Conservation (phyloP, 1,284 basidiomycete species). For the Heterobasidion irregulare region DNA sequence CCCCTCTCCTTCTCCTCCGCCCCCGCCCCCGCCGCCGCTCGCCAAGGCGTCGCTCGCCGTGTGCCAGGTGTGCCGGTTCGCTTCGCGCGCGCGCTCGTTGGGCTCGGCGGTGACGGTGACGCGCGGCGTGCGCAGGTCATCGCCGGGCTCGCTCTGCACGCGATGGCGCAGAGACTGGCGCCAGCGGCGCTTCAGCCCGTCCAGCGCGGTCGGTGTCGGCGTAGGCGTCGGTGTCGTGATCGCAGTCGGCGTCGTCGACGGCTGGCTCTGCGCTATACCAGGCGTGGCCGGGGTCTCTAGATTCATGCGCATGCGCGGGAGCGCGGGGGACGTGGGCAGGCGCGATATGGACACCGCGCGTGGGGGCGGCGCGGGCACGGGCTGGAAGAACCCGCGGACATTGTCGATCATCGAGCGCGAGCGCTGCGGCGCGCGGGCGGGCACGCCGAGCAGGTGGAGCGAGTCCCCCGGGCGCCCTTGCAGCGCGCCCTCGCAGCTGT, state of each 20-base stretch:
- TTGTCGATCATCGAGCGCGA: slow-evolving; percentile 42
- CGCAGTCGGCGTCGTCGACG: background rate
- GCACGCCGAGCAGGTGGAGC: slow-evolving; percentile 14
- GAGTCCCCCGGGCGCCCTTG: slow-evolving; percentile 18
- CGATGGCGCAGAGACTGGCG: slow-evolving; percentile 38
- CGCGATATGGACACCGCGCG: slow-evolving; percentile 21
- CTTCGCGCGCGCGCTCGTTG: too few relatives aligned
- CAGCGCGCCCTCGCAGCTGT: too few relatives aligned
- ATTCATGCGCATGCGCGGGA: slow-evolving; percentile 4
- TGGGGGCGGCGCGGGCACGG: slow-evolving; percentile 19
- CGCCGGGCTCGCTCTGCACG: slow-evolving; percentile 37
- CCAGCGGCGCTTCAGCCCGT: slow-evolving; percentile 36
- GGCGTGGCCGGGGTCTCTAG: background rate
- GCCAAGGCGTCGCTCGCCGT: too few relatives aligned
- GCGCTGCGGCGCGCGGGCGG: slow-evolving; percentile 29
- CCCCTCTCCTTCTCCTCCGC: background rate
- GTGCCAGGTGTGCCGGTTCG: too few relatives aligned
- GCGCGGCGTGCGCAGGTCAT: too few relatives aligned
- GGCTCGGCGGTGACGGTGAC: too few relatives aligned
- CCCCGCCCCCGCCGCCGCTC: background rate
- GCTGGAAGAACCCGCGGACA: slow-evolving; percentile 32
- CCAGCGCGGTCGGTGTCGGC: slow-evolving; percentile 16
- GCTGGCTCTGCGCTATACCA: too few relatives aligned
- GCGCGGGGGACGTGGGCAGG: slow-evolving; percentile 12
- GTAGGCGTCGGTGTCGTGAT: too few relatives aligned